A percentile compares a stretch with the other conserved stretches of the same genome.
These are phyloP conservation scores for Leucocoprinus birnbaumii DNA, from an alignment of 768 basidiomycete species.

Conservation along the genomic window DNA sequence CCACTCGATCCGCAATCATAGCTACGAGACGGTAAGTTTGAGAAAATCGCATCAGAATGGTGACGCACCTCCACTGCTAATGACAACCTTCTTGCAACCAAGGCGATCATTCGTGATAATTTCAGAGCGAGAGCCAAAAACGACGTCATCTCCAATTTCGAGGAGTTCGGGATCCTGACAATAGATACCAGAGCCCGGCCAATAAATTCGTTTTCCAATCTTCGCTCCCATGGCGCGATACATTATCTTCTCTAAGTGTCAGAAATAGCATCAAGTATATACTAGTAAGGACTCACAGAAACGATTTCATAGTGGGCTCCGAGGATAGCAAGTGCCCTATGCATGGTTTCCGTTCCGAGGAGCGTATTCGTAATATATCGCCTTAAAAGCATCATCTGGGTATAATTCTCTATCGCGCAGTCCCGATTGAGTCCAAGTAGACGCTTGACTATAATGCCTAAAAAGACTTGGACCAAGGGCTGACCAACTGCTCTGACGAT, in stretches of 20 bases:
- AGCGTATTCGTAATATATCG: conserved; percentile 35
- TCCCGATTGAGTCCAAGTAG: conserved; percentile 36
- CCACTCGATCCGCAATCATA: conserved; percentile 49
- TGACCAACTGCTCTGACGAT: conserved; percentile 33
- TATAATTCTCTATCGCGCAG: conserved; percentile 18
- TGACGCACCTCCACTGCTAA: conserved; percentile 34
- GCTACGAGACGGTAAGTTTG: conserved; percentile 21
- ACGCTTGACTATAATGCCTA: conserved; percentile 40
- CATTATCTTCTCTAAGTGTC: conserved; percentile 23
- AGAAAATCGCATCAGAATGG: not conserved
- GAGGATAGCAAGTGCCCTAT: conserved; percentile 37
- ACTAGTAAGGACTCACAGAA: conserved; percentile 26
- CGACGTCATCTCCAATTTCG: conserved; percentile 46
- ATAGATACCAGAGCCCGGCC: conserved; percentile 44
- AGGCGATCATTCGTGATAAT: conserved; percentile 41
- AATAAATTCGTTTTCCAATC: conserved; percentile 44
- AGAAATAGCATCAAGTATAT: not conserved
- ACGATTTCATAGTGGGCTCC: conserved; percentile 45
- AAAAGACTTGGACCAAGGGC: conserved; percentile 33
- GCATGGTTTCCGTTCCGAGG: conserved; percentile 33
- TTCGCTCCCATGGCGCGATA: conserved; percentile 50
- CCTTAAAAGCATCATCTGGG: conserved; percentile 29
- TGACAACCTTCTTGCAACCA: conserved; percentile 35
- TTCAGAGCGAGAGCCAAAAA: conserved; percentile 44
- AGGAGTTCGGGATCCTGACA: conserved; percentile 46